Evolutionary conservation across 2,329 filamentous ascomycete species (phyloP), one percentile per base, ranked within the genome.

Genomic region (Ophiostoma triangulosporum): DNA sequence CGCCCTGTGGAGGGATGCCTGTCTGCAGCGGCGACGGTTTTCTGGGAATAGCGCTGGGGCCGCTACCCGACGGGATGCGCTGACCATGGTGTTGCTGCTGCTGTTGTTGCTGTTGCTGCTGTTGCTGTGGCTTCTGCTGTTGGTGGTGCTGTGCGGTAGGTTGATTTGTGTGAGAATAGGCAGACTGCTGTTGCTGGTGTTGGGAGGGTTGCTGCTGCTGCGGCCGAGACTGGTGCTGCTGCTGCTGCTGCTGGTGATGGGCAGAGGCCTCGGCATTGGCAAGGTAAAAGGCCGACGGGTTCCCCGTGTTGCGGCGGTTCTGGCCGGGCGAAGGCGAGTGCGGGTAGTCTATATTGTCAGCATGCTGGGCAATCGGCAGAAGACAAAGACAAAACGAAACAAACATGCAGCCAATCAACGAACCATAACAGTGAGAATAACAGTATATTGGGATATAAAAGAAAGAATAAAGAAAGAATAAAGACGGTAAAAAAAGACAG

Each of bases 251-350:
- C 36, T 50, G 53, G 3, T 3, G 81, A 80, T 11, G 79, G 76
- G 12, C 48, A 26, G 38, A 14, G 12, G 29, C n/a, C 15, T 46
- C 43, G 26, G 43, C 48, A 20, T 51, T 54, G 48, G 53, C 48
- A n/a, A 54, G 53, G 40, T 54, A 54, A 14, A 54, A 54, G 3
- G 53, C 31, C 12, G 53, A 38, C 48, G 53, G 53, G 33, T 35
- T 70, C 4, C 71, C 71, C 29, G 70, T 72, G 8, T 73, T 69
- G 29, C 73, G 73, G 31, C 75, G 74, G 55, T 78, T 75, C 62
- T 80, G 77, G 60, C 73, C 77, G 63, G 76, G 70, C 54, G 74
- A 64, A 63, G 78, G 67, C 61, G 77, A 69, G 62, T 71, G 63
- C 61, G 71, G 67, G 62, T 76, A 76, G 59, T 74, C 59, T 57